A percentile compares a stretch with the other conserved stretches of the same genome.
Conservation (phyloP, 495 filamentous ascomycete genomes). For the Beverwykella pulmonaria region DNA sequence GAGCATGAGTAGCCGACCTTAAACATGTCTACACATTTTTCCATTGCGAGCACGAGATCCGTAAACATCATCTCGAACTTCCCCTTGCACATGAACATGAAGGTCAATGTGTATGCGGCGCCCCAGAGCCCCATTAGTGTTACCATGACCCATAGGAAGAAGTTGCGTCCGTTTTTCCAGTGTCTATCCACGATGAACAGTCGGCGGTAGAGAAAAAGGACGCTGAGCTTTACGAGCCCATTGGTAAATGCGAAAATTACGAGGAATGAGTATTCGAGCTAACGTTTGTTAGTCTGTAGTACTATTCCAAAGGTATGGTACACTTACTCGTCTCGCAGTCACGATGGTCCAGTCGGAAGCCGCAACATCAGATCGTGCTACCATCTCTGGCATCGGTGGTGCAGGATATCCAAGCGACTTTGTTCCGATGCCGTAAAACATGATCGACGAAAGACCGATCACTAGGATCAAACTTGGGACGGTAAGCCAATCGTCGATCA, state of each 20-base stretch:
- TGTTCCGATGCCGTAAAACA: slow-evolving; percentile 9
- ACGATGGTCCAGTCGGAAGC: background rate
- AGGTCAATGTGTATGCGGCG: background rate
- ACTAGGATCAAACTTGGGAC: background rate
- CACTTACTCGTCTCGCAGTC: background rate
- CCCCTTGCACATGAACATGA: slow-evolving; percentile 13
- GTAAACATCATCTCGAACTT: background rate
- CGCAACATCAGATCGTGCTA: background rate
- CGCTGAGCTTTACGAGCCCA: slow-evolving; percentile 5
- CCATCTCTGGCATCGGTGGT: background rate
- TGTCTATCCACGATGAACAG: background rate
- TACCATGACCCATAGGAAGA: background rate
- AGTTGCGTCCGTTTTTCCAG: slow-evolving; percentile 1
- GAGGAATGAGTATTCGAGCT: slow-evolving; percentile 18
- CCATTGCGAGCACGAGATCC: too few relatives aligned
- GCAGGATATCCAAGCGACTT: slow-evolving; percentile 9
- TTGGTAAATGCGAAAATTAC: background rate
- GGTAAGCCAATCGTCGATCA: slow-evolving; percentile 18
- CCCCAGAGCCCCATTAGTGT: background rate
- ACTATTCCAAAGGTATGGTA: background rate
- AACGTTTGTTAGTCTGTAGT: background rate
- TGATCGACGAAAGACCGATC: background rate
- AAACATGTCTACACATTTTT: background rate
- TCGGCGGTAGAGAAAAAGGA: slow-evolving; percentile 6
- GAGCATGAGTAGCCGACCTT: background rate